phyloP scores from a whole-genome alignment of 108 stramenopile species.

The Discostella stelligeroides region DNA sequence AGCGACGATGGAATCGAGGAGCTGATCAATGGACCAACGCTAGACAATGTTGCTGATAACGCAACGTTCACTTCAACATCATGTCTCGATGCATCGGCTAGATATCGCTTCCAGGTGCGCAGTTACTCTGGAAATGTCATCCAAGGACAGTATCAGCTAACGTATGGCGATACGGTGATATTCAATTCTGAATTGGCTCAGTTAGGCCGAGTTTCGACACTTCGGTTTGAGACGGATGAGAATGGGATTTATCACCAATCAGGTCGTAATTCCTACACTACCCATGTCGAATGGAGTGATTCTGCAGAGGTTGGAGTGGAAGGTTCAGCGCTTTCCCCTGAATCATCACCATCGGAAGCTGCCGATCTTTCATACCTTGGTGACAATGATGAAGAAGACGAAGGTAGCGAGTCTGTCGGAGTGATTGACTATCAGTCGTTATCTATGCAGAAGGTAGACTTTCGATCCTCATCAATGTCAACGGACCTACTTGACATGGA shows the following conservation, averaged over 20 bases:
- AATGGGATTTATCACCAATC: not conserved
- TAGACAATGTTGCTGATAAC: not conserved
- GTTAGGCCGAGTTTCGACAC: slow-evolving; percentile 11
- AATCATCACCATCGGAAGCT: too few relatives aligned
- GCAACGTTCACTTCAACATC: not conserved
- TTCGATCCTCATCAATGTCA: too few relatives aligned
- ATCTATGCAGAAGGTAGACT: too few relatives aligned
- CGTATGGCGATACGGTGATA: not conserved
- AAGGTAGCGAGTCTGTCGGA: too few relatives aligned
- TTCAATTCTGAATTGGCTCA: slow-evolving; percentile 11
- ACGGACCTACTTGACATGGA: too few relatives aligned
- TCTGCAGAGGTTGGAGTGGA: slow-evolving; percentile 8
- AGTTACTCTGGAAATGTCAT: slow-evolving; percentile 2
- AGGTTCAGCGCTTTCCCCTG: not conserved
- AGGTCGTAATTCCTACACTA: not conserved
- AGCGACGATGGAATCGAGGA: not conserved
- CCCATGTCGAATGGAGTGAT: slow-evolving; percentile 9
- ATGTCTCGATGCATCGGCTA: slow-evolving; percentile 9
- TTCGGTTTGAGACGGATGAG: slow-evolving; percentile 12
- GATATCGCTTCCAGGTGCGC: slow-evolving; percentile 20
- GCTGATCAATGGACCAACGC: slow-evolving; percentile 1
- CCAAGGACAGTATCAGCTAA: not conserved
- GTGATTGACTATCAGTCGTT: too few relatives aligned
- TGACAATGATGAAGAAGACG: too few relatives aligned
- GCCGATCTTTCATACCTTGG: too few relatives aligned